These are phyloP conservation scores for Ocimum tenuiflorum DNA, from an alignment of 257 asterid species.

Conservation along the genomic window DNA sequence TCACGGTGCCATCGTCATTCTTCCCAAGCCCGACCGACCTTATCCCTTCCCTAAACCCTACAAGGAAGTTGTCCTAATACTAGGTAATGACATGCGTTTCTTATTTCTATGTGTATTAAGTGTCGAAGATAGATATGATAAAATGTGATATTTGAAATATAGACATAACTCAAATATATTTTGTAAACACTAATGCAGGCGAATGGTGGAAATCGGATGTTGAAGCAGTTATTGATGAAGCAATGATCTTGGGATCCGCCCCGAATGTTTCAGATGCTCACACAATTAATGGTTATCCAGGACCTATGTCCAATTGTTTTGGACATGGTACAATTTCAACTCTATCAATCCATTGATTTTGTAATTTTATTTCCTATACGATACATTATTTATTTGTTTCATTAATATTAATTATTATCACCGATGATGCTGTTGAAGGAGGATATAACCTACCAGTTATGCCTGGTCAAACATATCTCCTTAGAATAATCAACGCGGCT, in stretches of 20 bases:
- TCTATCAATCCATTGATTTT: not conserved
- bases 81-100: slow-evolving; percentile 25
- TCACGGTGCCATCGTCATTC: slow-evolving; percentile 51
- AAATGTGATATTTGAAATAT: too few relatives aligned
- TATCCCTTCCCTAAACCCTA: slow-evolving; percentile 60
- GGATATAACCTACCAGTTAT: slow-evolving; percentile 8
- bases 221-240: slow-evolving; percentile 48
- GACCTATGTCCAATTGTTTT: slow-evolving; percentile 32
- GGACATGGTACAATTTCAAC: slow-evolving; percentile 5
- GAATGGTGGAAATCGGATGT: slow-evolving; percentile 72
- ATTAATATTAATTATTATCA: not conserved
- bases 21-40: slow-evolving; percentile 34
- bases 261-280: slow-evolving; percentile 63
- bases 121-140: too few relatives aligned
- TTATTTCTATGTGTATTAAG: too few relatives aligned
- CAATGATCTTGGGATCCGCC: slow-evolving; percentile 34
- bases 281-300: slow-evolving; percentile 50
- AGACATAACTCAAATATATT: too few relatives aligned
- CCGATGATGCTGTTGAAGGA: not conserved
- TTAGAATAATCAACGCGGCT: slow-evolving; percentile 26
- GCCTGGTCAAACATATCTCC: slow-evolving; percentile 20
- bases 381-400: too few relatives aligned
- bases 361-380: not conserved
- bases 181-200: slow-evolving; percentile 17
- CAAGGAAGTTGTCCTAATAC: slow-evolving; percentile 37